Conservation (phyloP, 129 eudicot species). For the Chrysanthemum seticuspe region DNA sequence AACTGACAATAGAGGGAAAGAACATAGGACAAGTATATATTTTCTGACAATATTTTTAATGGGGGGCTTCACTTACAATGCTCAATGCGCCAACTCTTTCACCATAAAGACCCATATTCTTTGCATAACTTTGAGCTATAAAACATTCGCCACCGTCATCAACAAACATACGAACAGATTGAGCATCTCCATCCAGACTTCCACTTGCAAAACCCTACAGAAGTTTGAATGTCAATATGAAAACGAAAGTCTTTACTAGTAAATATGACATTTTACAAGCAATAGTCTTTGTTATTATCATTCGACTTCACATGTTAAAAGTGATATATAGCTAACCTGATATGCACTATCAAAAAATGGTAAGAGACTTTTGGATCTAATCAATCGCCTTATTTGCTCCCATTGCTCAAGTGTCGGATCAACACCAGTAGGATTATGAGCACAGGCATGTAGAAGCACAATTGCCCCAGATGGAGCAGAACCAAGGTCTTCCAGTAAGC, state of each 20-base stretch:
- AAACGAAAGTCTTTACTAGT: not conserved
- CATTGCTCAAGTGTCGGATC: constrained; percentile 89
- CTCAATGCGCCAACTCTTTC: constrained; percentile 97
- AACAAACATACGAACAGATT: constrained; percentile 87
- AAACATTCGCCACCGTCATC: constrained; percentile 88
- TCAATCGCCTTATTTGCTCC: constrained; percentile 78
- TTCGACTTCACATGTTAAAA: not conserved
- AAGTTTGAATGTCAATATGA: not conserved
- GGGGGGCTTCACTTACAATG: constrained; percentile 53
- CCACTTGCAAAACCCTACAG: constrained; percentile 95
- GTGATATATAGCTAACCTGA: constrained; percentile 55
- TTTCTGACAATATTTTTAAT: not conserved
- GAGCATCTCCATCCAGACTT: constrained; percentile 82
- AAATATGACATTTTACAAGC: not conserved
- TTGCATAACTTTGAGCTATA: constrained; percentile 96
- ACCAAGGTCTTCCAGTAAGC: constrained; percentile 84
- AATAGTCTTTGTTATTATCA: constrained; percentile 8
- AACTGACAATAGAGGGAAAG: not conserved
- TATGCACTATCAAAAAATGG: constrained; percentile 98
- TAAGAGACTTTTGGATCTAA: constrained; percentile 74
- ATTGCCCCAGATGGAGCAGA: constrained; percentile 95
- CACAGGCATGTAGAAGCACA: constrained; percentile 97
- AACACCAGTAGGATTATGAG: constrained; percentile 98
- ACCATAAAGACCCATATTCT: constrained; percentile 91
- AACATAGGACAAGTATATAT: not conserved